A percentile compares a stretch with the other conserved stretches of the same genome.
phyloP scores from a whole-genome alignment of 2,329 filamentous ascomycete species.

The Hymenoscyphus fraxineus region DNA sequence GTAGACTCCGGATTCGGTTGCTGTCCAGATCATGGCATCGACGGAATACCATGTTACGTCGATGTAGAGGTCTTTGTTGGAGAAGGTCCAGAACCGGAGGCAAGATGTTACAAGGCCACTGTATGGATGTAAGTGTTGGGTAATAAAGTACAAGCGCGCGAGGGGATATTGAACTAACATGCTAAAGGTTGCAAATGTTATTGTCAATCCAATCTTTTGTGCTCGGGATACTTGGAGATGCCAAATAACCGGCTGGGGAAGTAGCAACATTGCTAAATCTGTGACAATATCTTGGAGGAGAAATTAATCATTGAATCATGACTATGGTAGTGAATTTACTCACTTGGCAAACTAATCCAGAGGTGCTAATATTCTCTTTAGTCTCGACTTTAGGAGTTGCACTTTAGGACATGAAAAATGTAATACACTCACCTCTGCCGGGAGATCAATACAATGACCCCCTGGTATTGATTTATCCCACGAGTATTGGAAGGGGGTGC shows the following conservation, averaged over 20 bases:
- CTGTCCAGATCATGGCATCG: constrained; percentile 9
- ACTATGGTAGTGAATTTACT: neutral
- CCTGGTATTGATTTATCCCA: constrained; percentile 19
- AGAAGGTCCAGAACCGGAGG: constrained; percentile 13
- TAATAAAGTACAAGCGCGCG: neutral
- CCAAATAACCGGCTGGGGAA: constrained; percentile 45
- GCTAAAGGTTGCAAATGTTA: constrained; percentile 43
- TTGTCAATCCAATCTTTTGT: constrained; percentile 42
- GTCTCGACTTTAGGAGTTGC: too few relatives aligned
- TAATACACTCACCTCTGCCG: too few relatives aligned
- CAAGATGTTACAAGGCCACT: constrained; percentile 14
- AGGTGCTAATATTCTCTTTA: too few relatives aligned
- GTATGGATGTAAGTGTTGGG: neutral
- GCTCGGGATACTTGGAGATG: constrained; percentile 39
- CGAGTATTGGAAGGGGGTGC: constrained; percentile 17
- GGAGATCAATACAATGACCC: constrained; percentile 12
- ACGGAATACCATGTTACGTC: constrained; percentile 12
- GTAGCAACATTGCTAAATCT: constrained; percentile 43
- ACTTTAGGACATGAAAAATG: too few relatives aligned
- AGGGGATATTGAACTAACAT: constrained; percentile 36
- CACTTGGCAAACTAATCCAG: constrained; percentile 1
- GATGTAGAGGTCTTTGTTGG: constrained; percentile 2
- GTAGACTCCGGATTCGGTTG: constrained; percentile 15
- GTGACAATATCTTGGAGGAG: constrained; percentile 42
- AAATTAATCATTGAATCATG: neutral